Conservation (phyloP, 164 flowering plant genomes). For the Vitis labrusca region DNA sequence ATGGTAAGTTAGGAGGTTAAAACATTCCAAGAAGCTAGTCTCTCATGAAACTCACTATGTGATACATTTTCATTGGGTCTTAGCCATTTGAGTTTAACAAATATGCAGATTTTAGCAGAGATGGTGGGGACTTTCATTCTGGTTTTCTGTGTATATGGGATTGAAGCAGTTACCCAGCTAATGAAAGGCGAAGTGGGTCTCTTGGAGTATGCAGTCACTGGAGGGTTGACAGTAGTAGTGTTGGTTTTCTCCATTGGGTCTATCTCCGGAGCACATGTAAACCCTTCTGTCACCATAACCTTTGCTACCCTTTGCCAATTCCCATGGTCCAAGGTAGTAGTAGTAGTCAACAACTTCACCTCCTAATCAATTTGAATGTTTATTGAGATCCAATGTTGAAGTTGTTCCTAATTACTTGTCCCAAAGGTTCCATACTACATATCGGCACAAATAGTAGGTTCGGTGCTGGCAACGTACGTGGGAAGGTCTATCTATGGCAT, state of each 20-base stretch:
- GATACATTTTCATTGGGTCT: too few relatives aligned
- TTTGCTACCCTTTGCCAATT: constrained; percentile 61
- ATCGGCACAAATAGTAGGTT: constrained; percentile 62
- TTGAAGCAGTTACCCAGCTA: constrained; percentile 46
- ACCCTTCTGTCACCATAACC: constrained; percentile 77
- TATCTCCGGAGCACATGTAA: constrained; percentile 87
- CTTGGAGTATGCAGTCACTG: constrained; percentile 66
- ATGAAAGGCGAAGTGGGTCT: constrained; percentile 50
- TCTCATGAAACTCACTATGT: too few relatives aligned
- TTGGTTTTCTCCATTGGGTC: constrained; percentile 57
- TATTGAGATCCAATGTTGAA: neutral
- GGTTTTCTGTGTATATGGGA: constrained; percentile 64
- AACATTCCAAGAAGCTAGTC: too few relatives aligned
- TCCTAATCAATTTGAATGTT: neutral
- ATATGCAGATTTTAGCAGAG: constrained; percentile 70
- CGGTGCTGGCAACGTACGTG: constrained; percentile 49
- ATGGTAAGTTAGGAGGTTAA: constrained; percentile 21
- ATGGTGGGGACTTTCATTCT: constrained; percentile 68
- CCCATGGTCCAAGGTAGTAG: constrained; percentile 67
- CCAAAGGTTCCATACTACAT: constrained; percentile 69
- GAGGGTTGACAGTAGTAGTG: constrained; percentile 53
- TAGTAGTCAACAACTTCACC: neutral
- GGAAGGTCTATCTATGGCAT: constrained; percentile 52
- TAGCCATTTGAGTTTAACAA: neutral
- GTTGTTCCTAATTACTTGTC: neutral